A percentile compares a stretch with the other conserved stretches of the same genome.
Conservation (phyloP, 129 eudicot species). For the Escallonia herrerae region DNA sequence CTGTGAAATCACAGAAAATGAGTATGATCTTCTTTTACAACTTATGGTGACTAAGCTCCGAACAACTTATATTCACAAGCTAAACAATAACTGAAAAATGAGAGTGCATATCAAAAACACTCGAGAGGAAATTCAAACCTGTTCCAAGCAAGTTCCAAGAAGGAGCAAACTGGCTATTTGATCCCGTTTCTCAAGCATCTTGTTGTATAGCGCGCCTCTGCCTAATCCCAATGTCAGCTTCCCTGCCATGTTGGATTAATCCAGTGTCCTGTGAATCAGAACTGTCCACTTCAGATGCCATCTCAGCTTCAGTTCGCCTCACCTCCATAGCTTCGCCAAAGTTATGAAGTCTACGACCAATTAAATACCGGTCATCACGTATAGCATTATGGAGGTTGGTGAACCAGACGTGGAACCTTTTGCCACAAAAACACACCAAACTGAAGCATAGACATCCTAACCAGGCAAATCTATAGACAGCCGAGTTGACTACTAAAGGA, state of each 20-base stretch:
- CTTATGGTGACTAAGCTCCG: slow-evolving; percentile 12
- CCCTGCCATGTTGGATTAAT: slow-evolving; percentile 5
- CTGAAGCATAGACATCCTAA: slow-evolving; percentile 75
- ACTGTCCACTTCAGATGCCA: slow-evolving; percentile 10
- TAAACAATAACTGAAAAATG: background rate
- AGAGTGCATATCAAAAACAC: background rate
- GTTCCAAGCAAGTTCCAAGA: too few species aligned
- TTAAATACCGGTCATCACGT: slow-evolving; percentile 84
- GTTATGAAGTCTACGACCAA: slow-evolving; percentile 85
- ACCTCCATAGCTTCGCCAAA: slow-evolving; percentile 45
- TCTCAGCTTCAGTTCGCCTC: slow-evolving; percentile 13
- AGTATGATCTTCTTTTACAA: too few species aligned
- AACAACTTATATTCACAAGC: slow-evolving; percentile 28
- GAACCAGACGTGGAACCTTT: slow-evolving; percentile 90
- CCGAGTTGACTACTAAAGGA: slow-evolving; percentile 77
- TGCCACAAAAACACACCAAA: slow-evolving; percentile 62
- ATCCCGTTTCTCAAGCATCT: slow-evolving; percentile 23
- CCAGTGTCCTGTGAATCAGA: background rate
- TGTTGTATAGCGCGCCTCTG: slow-evolving; percentile 40
- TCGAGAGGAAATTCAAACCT: background rate
- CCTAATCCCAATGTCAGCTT: slow-evolving; percentile 45
- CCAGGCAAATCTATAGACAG: slow-evolving; percentile 93
- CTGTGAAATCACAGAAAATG: too few species aligned
- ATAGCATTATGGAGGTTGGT: slow-evolving; percentile 85
- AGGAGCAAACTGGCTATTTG: background rate